Evolutionary conservation across 202 grass and related monocot genomes (phyloP).

Genomic region (Cymbopogon flexuosus): DNA sequence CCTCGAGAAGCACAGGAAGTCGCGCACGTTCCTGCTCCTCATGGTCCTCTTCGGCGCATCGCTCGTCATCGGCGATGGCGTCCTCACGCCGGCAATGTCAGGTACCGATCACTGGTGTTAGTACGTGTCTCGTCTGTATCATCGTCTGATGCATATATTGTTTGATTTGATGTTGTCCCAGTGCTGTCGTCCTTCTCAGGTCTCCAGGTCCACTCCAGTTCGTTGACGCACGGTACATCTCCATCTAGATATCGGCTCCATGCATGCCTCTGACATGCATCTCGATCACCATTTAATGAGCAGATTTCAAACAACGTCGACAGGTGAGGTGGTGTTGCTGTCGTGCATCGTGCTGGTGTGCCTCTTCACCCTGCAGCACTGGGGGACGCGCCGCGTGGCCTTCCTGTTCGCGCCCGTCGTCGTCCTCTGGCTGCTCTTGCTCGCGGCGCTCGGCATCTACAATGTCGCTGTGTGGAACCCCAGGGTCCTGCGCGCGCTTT

Average conservation of each 20-base stretch:
- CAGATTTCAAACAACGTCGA: too few relatives aligned
- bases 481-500: slow-evolving; percentile 50
- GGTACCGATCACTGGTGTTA: slow-evolving; percentile 17
- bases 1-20: slow-evolving; percentile 57
- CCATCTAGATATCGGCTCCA: too few relatives aligned
- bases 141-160: too few relatives aligned
- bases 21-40: slow-evolving; percentile 52
- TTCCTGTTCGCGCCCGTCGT: slow-evolving; percentile 80
- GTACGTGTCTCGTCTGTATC: too few relatives aligned
- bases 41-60: slow-evolving; percentile 56
- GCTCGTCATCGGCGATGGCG: slow-evolving; percentile 72
- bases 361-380: slow-evolving; percentile 76
- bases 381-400: slow-evolving; percentile 54
- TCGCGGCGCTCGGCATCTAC: slow-evolving; percentile 50
- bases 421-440: slow-evolving; percentile 56
- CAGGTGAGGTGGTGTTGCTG: slow-evolving; percentile 62
- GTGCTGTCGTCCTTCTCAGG: slow-evolving; percentile 48
- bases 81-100: slow-evolving; percentile 72
- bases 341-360: slow-evolving; percentile 63
- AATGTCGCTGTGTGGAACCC: slow-evolving; percentile 75
- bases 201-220: slow-evolving; percentile 34
- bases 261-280: too few relatives aligned
- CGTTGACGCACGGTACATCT: slow-evolving; percentile 4
- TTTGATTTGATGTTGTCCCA: not conserved
- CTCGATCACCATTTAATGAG: too few relatives aligned